Base-by-base conservation (phyloP, 805 yeast genomes). In the Schwanniomyces polymorphus region DNA sequence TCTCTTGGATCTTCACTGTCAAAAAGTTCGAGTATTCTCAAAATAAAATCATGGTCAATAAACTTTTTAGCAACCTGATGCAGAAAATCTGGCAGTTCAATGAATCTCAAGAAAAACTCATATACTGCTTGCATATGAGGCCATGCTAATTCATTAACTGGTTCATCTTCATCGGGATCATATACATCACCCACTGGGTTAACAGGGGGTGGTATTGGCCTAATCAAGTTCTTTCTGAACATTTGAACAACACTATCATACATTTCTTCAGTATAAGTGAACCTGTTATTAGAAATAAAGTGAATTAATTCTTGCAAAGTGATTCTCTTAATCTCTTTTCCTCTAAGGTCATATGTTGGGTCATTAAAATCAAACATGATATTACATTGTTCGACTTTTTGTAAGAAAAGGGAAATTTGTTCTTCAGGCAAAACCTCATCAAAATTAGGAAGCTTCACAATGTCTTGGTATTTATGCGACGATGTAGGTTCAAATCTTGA, bases 141-240 rank as follows among this genome's bases (percentile, higher is more conserved):
- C 99, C 99, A 94, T 8, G 97, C 91, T 53, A 92, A 81, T 65
- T 94, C 98, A 58, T 84, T 83, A 33, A 94, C 96, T 2, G 98
- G 98, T 68, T 94, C 99, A 72, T 94, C 99, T 70, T 94, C 99
- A 69, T 94, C 99, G 1, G 99, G 99, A 60, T 94, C 99, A 67
- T 81, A 94, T 34, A 92, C 81, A 54, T 94, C 99, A 33, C 99
- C 99, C 40, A 91, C 80, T 5, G 98, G 98, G 64, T 94, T 94
- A 31, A 91, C 97, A 1, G 98, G 97, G 1, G 99, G 99, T 3
- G 99, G 98, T 42, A 94, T 90, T 27, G 98, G 97, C 61, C 99
- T 81, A 68, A 94, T 91, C 46, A 94, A 77, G 68, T 94, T 94
- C 49, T 79, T 80, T 59, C 83, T 85, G 68, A 91, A 94, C 97